phyloP scores from a whole-genome alignment of 768 basidiomycete species.

The Termitomyces sp. region DNA sequence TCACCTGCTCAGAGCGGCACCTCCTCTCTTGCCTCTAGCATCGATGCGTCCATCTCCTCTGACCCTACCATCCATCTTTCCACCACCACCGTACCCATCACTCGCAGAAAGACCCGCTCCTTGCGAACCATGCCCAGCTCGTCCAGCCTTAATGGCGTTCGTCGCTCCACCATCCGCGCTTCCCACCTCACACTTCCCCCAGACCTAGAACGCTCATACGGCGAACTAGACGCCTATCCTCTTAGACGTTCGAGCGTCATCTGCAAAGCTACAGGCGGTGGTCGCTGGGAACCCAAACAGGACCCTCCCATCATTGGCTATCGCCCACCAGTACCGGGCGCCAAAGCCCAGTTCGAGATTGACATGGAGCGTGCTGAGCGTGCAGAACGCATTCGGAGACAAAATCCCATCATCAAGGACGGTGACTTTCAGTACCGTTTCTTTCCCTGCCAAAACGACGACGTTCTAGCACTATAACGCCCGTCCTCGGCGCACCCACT shows the following conservation, averaged over 20 bases:
- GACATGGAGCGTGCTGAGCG: constrained; percentile 67
- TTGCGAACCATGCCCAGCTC: constrained; percentile 29
- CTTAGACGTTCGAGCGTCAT: constrained; percentile 60
- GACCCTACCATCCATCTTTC: constrained; percentile 12
- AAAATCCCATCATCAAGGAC: constrained; percentile 65
- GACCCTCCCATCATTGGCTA: constrained; percentile 40
- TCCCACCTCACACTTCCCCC: constrained; percentile 36
- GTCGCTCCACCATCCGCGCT: constrained; percentile 26
- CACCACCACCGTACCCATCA: constrained; percentile 21
- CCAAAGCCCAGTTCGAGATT: constrained; percentile 64
- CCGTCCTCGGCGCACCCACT: neutral
- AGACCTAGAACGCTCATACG: constrained; percentile 49
- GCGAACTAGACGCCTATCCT: constrained; percentile 74
- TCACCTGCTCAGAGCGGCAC: constrained; percentile 29
- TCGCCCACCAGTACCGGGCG: constrained; percentile 60
- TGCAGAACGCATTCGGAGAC: constrained; percentile 41
- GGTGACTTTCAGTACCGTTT: constrained; percentile 66
- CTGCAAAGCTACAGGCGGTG: constrained; percentile 78
- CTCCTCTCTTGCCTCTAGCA: constrained; percentile 28
- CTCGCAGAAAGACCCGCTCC: constrained; percentile 24
- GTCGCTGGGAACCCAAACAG: constrained; percentile 74
- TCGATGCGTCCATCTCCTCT: constrained; percentile 16
- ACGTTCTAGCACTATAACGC: constrained; percentile 36
- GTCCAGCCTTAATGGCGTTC: constrained; percentile 32
- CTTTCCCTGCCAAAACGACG: constrained; percentile 38